Conservation (phyloP, 768 basidiomycete species). For the Macrolepiota dolichaula region DNA sequence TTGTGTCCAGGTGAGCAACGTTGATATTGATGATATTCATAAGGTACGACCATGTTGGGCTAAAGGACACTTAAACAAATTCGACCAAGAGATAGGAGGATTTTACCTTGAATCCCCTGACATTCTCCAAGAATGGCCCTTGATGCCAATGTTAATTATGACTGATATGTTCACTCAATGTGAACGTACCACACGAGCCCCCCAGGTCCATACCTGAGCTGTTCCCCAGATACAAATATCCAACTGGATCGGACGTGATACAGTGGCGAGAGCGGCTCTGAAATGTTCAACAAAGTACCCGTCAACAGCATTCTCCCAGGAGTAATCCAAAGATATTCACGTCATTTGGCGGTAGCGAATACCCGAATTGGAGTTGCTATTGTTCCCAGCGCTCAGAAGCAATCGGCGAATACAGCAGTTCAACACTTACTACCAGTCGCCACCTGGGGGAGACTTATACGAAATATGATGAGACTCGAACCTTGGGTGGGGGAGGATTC, state of each 20-base stretch:
- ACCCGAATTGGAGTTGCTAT: conserved; percentile 54
- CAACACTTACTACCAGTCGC: conserved; percentile 47
- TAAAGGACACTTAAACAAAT: conserved; percentile 13
- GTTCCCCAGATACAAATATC: conserved; percentile 54
- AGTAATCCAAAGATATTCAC: conserved; percentile 23
- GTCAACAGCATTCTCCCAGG: neutral
- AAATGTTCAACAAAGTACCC: neutral
- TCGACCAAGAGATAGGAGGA: neutral
- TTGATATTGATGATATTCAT: conserved; percentile 41
- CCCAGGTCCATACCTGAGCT: conserved; percentile 56
- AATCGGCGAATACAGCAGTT: too few species aligned
- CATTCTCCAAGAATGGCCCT: conserved; percentile 57
- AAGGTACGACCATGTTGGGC: conserved; percentile 48
- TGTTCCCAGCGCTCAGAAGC: neutral
- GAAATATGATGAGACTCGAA: neutral
- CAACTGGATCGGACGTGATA: conserved; percentile 44
- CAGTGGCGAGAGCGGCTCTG: conserved; percentile 42
- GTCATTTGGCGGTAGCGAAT: conserved; percentile 56
- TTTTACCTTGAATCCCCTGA: conserved; percentile 40
- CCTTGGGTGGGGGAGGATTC: neutral
- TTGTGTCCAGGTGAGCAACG: conserved; percentile 21
- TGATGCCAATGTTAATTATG: neutral
- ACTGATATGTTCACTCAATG: neutral
- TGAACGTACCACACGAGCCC: conserved; percentile 40
- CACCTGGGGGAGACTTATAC: conserved; percentile 28